Evolutionary conservation across 148 eudicot genomes (phyloP).

Genomic region (Pharnaceum exiguum): DNA sequence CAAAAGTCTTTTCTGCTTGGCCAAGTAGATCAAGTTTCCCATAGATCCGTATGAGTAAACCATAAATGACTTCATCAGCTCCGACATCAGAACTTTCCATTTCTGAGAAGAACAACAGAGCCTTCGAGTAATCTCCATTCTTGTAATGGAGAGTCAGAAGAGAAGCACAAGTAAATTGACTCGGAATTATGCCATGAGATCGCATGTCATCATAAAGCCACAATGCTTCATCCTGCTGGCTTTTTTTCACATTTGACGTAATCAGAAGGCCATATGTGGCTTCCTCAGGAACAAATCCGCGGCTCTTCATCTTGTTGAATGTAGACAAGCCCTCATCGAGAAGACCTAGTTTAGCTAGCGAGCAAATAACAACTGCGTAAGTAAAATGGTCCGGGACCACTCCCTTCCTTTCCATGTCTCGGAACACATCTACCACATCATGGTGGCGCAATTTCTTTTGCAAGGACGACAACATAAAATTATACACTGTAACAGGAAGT

Average conservation of each 20-base stretch:
- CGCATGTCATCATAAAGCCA: slow-evolving; percentile 70
- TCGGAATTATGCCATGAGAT: slow-evolving; percentile 48
- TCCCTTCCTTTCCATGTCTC: slow-evolving; percentile 45
- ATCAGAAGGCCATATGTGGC: slow-evolving; percentile 74
- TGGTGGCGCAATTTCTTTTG: slow-evolving; percentile 77
- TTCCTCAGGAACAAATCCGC: slow-evolving; percentile 79
- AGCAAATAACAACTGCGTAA: slow-evolving; percentile 66
- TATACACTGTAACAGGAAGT: slow-evolving; percentile 66
- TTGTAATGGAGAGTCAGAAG: slow-evolving; percentile 62
- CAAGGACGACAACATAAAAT: slow-evolving; percentile 88
- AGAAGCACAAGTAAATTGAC: slow-evolving; percentile 88
- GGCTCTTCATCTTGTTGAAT: slow-evolving; percentile 60
- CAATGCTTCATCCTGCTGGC: slow-evolving; percentile 46
- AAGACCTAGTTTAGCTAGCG: slow-evolving; percentile 65
- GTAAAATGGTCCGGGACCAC: slow-evolving; percentile 73
- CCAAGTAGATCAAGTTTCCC: slow-evolving; percentile 86
- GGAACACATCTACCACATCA: slow-evolving; percentile 53
- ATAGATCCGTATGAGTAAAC: slow-evolving; percentile 81
- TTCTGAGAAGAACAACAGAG: slow-evolving; percentile 72
- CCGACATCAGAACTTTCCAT: slow-evolving; percentile 64
- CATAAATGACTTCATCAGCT: slow-evolving; percentile 83
- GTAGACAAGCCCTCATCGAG: slow-evolving; percentile 52
- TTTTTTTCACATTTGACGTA: slow-evolving; percentile 40
- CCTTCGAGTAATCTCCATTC: slow-evolving; percentile 74
- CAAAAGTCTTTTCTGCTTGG: slow-evolving; percentile 76